These are phyloP conservation scores for Salix arbutifolia DNA, from an alignment of 345 rosid genomes.

Conservation along the genomic window DNA sequence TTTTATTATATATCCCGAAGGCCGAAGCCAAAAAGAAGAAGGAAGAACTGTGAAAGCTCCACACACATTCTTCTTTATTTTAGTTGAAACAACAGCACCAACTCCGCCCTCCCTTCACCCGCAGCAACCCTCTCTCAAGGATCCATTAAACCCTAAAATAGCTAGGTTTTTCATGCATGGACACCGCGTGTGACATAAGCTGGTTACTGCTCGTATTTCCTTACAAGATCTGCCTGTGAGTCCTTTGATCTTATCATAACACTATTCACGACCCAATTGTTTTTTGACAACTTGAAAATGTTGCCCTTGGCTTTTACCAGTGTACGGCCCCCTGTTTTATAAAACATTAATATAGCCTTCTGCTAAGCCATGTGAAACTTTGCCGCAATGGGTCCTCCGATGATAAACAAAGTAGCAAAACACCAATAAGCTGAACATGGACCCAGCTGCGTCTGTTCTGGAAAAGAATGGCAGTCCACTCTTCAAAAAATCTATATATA, in stretches of 20 bases:
- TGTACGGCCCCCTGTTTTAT: conserved; percentile 2
- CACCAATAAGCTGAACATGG: not conserved
- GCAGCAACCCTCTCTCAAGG: too few relatives aligned
- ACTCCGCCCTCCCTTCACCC: too few relatives aligned
- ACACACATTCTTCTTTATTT: too few relatives aligned
- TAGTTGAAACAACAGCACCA: too few relatives aligned
- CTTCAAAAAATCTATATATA: conserved; percentile 19
- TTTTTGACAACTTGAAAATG: not conserved
- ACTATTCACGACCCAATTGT: not conserved
- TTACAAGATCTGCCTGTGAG: not conserved
- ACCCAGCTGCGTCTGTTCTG: not conserved
- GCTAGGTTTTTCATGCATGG: too few relatives aligned
- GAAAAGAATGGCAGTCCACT: not conserved
- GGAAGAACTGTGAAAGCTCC: too few relatives aligned
- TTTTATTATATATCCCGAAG: too few relatives aligned
- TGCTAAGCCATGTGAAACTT: conserved; percentile 18
- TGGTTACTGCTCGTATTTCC: too few relatives aligned
- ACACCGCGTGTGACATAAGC: too few relatives aligned
- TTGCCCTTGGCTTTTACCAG: not conserved
- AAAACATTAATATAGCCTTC: not conserved
- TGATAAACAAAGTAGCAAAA: not conserved
- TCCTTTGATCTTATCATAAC: too few relatives aligned
- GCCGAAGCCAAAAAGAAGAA: too few relatives aligned
- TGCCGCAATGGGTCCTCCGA: not conserved
- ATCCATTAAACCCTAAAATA: too few relatives aligned